Evolutionary conservation across 2,329 filamentous ascomycete species (phyloP).

Genomic region (Cladosporium velox): DNA sequence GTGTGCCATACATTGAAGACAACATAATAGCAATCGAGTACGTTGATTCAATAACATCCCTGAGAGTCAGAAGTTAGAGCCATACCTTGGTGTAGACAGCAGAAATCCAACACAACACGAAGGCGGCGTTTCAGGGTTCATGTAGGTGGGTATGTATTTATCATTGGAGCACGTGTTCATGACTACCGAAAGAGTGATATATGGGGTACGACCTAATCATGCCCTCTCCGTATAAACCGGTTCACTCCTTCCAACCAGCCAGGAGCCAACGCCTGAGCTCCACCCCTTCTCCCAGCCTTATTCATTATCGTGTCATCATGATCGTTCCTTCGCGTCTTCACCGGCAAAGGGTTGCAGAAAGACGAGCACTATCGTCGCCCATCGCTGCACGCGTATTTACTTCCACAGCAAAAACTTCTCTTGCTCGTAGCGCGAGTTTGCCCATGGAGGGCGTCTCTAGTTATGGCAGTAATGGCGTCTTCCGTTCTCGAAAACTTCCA

Average conservation of each 20-base stretch:
- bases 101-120: background rate
- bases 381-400: background rate
- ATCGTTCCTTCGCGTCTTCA: slow-evolving; percentile 3
- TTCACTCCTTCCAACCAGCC: slow-evolving; percentile 6
- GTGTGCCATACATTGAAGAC: background rate
- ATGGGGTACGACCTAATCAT: slow-evolving; percentile 7
- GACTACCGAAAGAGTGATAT: slow-evolving; percentile 10
- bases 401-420: background rate
- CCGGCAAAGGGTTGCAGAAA: background rate
- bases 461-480: background rate
- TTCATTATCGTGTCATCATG: slow-evolving; percentile 3
- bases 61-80: background rate
- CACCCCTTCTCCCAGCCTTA: background rate
- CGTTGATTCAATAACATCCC: background rate
- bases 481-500: background rate
- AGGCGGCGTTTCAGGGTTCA: background rate
- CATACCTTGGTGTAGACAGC: background rate
- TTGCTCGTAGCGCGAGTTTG: background rate
- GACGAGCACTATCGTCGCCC: background rate
- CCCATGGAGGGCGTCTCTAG: no score
- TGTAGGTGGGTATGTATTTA: background rate
- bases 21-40: background rate
- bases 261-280: slow-evolving; percentile 5
- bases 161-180: slow-evolving; percentile 5
- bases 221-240: background rate